Conservation (phyloP, 208 protist genomes). For the Acanthamoeba lenticulata region DNA sequence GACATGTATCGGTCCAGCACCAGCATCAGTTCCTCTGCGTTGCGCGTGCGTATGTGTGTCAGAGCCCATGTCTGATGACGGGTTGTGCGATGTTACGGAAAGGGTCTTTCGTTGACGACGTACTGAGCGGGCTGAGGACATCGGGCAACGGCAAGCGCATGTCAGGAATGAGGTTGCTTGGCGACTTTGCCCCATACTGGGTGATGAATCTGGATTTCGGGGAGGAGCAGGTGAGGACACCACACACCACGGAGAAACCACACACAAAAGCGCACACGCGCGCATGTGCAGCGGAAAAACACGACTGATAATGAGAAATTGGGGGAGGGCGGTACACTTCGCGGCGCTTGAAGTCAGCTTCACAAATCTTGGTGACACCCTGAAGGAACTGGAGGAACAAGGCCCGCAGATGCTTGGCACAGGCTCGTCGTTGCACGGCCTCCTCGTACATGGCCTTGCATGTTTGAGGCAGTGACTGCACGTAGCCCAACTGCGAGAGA, state of each 20-base stretch:
- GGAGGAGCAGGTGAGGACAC: no score
- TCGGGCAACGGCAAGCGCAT: no score
- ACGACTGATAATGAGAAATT: background rate
- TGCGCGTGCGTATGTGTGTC: background rate
- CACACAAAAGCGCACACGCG: no score
- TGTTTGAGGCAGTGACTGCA: background rate
- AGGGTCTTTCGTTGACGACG: no score
- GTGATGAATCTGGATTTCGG: no score
- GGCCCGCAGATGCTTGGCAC: background rate
- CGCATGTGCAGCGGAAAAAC: background rate
- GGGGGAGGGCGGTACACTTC: background rate
- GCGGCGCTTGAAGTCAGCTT: background rate
- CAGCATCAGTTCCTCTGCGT: no score
- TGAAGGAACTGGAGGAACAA: background rate
- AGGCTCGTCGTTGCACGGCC: background rate
- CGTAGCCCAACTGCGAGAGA: conserved; percentile 9
- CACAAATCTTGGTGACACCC: background rate
- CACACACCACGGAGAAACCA: no score
- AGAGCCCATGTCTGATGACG: background rate
- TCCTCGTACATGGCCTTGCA: conserved; percentile 16
- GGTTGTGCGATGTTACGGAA: no score
- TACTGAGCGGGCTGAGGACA: background rate
- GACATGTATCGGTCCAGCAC: no score
- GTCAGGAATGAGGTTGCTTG: no score
- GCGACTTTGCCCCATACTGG: no score